phyloP scores from a whole-genome alignment of 2,329 filamentous ascomycete species.

The Colletotrichum sp. region DNA sequence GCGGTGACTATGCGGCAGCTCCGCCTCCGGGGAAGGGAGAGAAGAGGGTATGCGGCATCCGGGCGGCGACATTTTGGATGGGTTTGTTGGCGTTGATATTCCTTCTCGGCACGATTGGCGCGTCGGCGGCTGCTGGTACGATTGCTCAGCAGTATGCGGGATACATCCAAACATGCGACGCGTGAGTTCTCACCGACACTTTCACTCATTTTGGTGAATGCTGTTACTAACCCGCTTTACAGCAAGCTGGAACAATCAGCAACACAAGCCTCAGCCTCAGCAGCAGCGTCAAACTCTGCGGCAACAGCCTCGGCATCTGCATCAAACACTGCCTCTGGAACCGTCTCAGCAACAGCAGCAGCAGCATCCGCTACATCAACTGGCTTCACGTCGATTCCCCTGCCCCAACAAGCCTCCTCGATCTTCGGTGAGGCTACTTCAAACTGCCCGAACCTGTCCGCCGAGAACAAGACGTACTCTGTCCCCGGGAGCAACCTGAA shows the following conservation, averaged over 20 bases:
- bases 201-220: too few relatives aligned
- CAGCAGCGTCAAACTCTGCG: not conserved
- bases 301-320: not conserved
- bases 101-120: slow-evolving; percentile 10
- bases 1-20: not conserved
- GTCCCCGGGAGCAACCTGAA: slow-evolving; percentile 23
- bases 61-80: slow-evolving; percentile 6
- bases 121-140: slow-evolving; percentile 7
- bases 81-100: not conserved
- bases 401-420: not conserved
- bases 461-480: slow-evolving; percentile 17
- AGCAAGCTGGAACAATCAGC: not conserved
- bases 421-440: not conserved
- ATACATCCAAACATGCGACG: not conserved
- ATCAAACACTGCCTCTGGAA: not conserved
- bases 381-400: slow-evolving; percentile 2
- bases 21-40: not conserved
- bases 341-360: not conserved
- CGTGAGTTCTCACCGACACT: too few relatives aligned
- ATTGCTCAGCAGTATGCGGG: not conserved
- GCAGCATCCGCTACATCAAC: not conserved
- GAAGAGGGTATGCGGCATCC: slow-evolving; percentile 6
- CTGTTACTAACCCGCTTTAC: too few relatives aligned
- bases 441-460: not conserved
- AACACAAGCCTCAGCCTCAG: not conserved